Evolutionary conservation across 345 rosid species (phyloP).

Genomic region (Rhizophora mangle): DNA sequence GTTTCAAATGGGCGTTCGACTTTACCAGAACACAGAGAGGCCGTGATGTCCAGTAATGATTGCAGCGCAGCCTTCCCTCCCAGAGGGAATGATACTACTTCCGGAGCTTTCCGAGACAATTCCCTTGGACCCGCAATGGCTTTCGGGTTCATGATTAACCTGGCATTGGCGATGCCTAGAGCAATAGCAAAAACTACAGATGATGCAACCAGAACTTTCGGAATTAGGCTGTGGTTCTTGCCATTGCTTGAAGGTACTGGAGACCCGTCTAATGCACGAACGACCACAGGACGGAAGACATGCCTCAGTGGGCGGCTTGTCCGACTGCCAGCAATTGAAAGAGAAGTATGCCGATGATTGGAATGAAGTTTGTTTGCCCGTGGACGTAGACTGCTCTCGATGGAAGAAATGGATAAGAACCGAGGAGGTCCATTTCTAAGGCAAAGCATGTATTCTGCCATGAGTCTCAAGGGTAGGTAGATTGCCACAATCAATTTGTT

Average conservation of each 20-base stretch:
- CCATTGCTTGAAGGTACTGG: constrained; percentile 22
- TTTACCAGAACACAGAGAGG: constrained; percentile 40
- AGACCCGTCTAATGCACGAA: constrained; percentile 19
- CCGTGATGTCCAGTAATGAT: constrained; percentile 54
- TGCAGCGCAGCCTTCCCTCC: constrained; percentile 44
- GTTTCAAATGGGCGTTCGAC: constrained; percentile 9
- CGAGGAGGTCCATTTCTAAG: constrained; percentile 23
- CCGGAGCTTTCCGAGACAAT: constrained; percentile 40
- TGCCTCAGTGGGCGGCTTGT: constrained; percentile 10
- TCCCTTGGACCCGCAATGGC: constrained; percentile 48
- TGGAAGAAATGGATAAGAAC: constrained; percentile 15
- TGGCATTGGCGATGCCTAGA: constrained; percentile 36
- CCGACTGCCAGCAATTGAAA: constrained; percentile 4
- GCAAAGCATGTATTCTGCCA: constrained; percentile 28
- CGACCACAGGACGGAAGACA: constrained; percentile 4
- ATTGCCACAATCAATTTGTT: not conserved
- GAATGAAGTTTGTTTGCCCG: constrained; percentile 16
- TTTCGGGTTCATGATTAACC: constrained; percentile 30
- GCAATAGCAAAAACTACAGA: constrained; percentile 50
- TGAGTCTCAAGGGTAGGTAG: constrained; percentile 7
- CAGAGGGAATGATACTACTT: constrained; percentile 18
- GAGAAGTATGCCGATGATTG: constrained; percentile 10
- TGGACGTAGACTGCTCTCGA: constrained; percentile 14
- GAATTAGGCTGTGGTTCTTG: constrained; percentile 9
- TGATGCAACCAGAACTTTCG: constrained; percentile 29